Base-by-base conservation (phyloP, 2,329 filamentous ascomycete species). In the Trichothecium roseum region DNA sequence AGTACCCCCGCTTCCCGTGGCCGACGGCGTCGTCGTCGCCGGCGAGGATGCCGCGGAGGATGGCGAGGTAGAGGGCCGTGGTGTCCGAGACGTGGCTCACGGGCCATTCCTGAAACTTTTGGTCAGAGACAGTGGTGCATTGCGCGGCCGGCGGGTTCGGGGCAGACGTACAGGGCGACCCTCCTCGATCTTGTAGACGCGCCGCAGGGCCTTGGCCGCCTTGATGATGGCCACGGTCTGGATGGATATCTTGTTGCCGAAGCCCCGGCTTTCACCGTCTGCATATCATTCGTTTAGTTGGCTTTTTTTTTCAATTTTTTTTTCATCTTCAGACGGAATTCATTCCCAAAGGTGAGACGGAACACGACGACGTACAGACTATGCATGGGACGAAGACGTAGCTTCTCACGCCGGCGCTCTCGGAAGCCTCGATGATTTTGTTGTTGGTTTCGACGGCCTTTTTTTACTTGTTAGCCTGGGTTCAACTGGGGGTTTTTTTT, bases 381-480 rank as follows among this genome's bases (percentile, higher is more conserved):
- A 73, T 63, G 42, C 69, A 73, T 1, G 69, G 69, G 0, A 51
- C 52, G 45, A 73, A 72, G n/a, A 73, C 60, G 42, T 73, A 73
- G 38, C 57, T 63, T 20, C 52, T 54, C 3, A 73, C 64, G 0
- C 63, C 64, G 12, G 56, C 39, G 9, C 43, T 44, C 17, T 65
- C 60, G 5, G 57, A 56, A 5, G 54, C 48, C 14, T 69, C 64
- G 26, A 69, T 62, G 8, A 71, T 52, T 0, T 39, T 47, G 27
- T 51, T 56, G 38, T 70, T 71, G 7, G 60, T 54, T 1, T 50
- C 40, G 3, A 64, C 40, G 3, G 59, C 59, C 61, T 66, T n/a
- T n/a, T n/a, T n/a, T n/a, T n/a, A n/a, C n/a, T n/a, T n/a, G n/a
- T n/a, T n/a, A n/a, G n/a, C n/a, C n/a, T n/a, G n/a, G n/a, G n/a